Evolutionary conservation across 2,329 filamentous ascomycete species (phyloP).

Genomic region (Sclerotinia glacialis): DNA sequence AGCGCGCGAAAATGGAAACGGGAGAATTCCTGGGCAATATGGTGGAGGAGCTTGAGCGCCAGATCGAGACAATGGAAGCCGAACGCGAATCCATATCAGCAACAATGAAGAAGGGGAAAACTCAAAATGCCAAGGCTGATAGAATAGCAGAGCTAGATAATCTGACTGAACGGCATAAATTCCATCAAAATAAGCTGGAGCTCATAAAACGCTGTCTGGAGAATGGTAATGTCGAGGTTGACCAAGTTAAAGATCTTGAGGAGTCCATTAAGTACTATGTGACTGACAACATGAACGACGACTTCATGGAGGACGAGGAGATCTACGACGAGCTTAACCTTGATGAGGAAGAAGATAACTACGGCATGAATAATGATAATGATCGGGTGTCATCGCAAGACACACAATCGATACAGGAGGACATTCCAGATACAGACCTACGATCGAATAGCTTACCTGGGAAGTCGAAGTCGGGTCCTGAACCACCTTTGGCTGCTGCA

Average conservation of each 20-base stretch:
- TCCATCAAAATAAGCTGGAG: slow-evolving; percentile 91
- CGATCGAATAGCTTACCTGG: slow-evolving; percentile 46
- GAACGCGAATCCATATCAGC: slow-evolving; percentile 84
- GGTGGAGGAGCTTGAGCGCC: slow-evolving; percentile 89
- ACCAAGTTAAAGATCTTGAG: slow-evolving; percentile 83
- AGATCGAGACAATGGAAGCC: slow-evolving; percentile 89
- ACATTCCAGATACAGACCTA: slow-evolving; percentile 60
- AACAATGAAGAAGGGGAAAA: slow-evolving; percentile 93
- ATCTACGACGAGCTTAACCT: slow-evolving; percentile 95
- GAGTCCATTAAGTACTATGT: slow-evolving; percentile 96
- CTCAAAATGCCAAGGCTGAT: slow-evolving; percentile 77
- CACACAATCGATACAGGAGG: slow-evolving; percentile 86
- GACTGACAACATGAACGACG: slow-evolving; percentile 79
- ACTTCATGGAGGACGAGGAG: slow-evolving; percentile 90
- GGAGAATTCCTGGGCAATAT: slow-evolving; percentile 81
- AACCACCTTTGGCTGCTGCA: slow-evolving; percentile 53
- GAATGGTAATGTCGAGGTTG: slow-evolving; percentile 85
- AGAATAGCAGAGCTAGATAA: slow-evolving; percentile 82
- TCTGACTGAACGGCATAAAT: slow-evolving; percentile 89
- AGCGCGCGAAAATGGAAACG: slow-evolving; percentile 87
- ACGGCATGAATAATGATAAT: slow-evolving; percentile 74
- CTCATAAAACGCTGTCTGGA: slow-evolving; percentile 85
- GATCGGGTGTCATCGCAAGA: slow-evolving; percentile 95
- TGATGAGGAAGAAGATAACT: slow-evolving; percentile 86
- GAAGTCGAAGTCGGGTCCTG: slow-evolving; percentile 55